phyloP scores from a whole-genome alignment of 768 basidiomycete genomes.

The Mycena olivaceomarginata region DNA sequence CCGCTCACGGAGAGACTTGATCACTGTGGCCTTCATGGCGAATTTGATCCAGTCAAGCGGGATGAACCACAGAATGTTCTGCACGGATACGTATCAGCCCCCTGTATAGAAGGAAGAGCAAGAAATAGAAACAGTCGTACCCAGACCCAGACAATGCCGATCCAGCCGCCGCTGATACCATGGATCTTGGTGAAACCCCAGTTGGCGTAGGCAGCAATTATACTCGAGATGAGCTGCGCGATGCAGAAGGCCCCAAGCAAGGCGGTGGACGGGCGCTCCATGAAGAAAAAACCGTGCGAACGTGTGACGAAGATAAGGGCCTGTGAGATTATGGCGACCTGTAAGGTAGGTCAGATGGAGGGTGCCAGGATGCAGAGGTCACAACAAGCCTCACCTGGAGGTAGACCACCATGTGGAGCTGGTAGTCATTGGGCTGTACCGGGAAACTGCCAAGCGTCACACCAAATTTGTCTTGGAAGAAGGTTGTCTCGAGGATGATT shows the following conservation, averaged over 20 bases:
- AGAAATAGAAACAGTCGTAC: slow-evolving; percentile 66
- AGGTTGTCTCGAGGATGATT: slow-evolving; percentile 89
- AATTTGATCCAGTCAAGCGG: slow-evolving; percentile 98
- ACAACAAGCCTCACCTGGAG: slow-evolving; percentile 62
- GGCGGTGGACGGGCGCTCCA: slow-evolving; percentile 94
- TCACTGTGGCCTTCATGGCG: slow-evolving; percentile 94
- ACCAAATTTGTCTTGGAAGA: slow-evolving; percentile 92
- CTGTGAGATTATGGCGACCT: slow-evolving; percentile 99
- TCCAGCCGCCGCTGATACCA: slow-evolving; percentile 92
- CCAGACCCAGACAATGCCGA: slow-evolving; percentile 98
- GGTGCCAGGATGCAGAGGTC: neutral
- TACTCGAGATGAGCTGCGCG: slow-evolving; percentile 95
- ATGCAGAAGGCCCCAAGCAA: slow-evolving; percentile 93
- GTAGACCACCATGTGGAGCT: slow-evolving; percentile 93
- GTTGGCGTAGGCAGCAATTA: slow-evolving; percentile 95
- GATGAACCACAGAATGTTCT: slow-evolving; percentile 97
- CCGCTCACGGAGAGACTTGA: slow-evolving; percentile 87
- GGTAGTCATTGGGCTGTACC: slow-evolving; percentile 75
- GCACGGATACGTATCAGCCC: neutral
- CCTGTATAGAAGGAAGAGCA: slow-evolving; percentile 31
- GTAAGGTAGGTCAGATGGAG: neutral
- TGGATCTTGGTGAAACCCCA: slow-evolving; percentile 95
- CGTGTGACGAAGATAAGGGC: slow-evolving; percentile 98
- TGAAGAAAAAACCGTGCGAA: slow-evolving; percentile 96
- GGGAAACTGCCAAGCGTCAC: slow-evolving; percentile 70